phyloP scores from a whole-genome alignment of 345 rosid species.

The Arabidopsis suecica region DNA sequence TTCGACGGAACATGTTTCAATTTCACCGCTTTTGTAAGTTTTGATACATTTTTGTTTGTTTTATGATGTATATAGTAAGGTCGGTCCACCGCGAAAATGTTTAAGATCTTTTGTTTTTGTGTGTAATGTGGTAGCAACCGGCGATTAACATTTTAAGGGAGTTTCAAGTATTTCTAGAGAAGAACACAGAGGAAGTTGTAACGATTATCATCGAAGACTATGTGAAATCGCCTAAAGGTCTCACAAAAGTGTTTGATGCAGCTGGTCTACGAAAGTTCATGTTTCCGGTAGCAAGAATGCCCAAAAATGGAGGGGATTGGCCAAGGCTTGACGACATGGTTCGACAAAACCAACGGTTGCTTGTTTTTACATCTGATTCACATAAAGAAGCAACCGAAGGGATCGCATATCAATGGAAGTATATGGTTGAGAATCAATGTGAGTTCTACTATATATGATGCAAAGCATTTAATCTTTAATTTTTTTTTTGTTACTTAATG shows the following conservation, averaged over 20 bases:
- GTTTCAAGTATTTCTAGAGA: slow-evolving; percentile 64
- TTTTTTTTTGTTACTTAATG: slow-evolving; percentile 2
- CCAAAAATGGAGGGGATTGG: slow-evolving; percentile 82
- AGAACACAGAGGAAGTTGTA: slow-evolving; percentile 68
- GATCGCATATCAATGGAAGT: slow-evolving; percentile 85
- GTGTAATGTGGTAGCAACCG: slow-evolving; percentile 58
- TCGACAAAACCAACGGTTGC: slow-evolving; percentile 68
- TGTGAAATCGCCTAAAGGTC: slow-evolving; percentile 72
- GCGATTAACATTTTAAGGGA: slow-evolving; percentile 71
- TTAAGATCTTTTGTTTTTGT: neutral
- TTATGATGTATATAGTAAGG: neutral
- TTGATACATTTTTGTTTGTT: neutral
- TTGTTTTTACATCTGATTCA: slow-evolving; percentile 84
- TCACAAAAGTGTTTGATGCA: slow-evolving; percentile 70
- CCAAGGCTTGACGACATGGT: slow-evolving; percentile 81
- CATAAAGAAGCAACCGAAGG: slow-evolving; percentile 83
- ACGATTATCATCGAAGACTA: slow-evolving; percentile 92
- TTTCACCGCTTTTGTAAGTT: slow-evolving; percentile 87
- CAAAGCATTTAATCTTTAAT: neutral
- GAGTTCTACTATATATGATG: slow-evolving; percentile 39
- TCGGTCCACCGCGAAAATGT: neutral
- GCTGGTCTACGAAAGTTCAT: slow-evolving; percentile 73
- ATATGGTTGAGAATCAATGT: slow-evolving; percentile 95
- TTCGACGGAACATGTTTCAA: slow-evolving; percentile 66
- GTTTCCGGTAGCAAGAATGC: slow-evolving; percentile 90